Conservation (phyloP, 2,329 filamentous ascomycete species). For the Biscogniauxia marginata region DNA sequence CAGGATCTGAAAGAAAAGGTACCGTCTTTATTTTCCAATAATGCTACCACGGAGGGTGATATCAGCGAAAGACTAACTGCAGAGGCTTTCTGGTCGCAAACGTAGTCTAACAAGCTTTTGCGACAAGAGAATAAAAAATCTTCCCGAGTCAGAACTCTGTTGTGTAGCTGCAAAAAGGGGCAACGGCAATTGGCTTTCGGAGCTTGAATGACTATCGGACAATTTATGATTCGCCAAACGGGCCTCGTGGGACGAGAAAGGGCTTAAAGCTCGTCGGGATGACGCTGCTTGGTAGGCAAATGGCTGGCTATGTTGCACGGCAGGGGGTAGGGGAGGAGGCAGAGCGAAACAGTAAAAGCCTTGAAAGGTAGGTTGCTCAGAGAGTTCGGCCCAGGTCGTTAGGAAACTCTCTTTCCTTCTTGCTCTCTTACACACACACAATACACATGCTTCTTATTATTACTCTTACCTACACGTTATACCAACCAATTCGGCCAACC, state of each 20-base stretch:
- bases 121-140: not conserved
- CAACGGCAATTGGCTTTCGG: constrained; percentile 11
- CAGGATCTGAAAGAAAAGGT: not conserved
- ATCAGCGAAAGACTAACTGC: not conserved
- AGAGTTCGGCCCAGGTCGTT: not conserved
- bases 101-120: not conserved
- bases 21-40: not conserved
- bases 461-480: not conserved
- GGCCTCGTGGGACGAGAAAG: not conserved
- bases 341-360: too few species aligned
- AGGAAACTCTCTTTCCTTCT: not conserved
- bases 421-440: not conserved
- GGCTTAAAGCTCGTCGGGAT: not conserved
- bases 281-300: not conserved
- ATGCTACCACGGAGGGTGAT: not conserved
- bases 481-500: not conserved
- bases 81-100: not conserved
- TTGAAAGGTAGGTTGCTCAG: not conserved
- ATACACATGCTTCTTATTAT: not conserved
- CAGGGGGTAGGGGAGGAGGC: not conserved
- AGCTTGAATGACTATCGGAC: constrained; percentile 11
- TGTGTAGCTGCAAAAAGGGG: constrained; percentile 1
- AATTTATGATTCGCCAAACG: constrained; percentile 7
- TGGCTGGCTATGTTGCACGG: not conserved
- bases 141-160: constrained; percentile 3